Evolutionary conservation across 1,284 basidiomycete species (phyloP).

Genomic region (Peniophora sp.): DNA sequence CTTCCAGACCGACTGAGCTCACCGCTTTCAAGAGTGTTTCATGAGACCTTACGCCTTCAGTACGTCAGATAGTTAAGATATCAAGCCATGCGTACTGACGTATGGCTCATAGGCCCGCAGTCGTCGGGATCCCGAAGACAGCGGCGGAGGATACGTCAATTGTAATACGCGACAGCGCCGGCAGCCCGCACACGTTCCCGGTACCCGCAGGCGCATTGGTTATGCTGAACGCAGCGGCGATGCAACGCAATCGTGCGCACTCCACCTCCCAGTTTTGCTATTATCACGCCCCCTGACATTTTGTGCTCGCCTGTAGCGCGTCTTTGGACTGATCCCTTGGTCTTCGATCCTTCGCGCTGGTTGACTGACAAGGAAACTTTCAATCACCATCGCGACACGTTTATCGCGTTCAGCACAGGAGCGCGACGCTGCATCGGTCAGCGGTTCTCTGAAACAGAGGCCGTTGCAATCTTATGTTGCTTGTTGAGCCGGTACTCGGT

Average conservation of each 20-base stretch:
- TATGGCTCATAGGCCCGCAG: conserved; percentile 26
- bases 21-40: conserved; percentile 33
- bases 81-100: neutral
- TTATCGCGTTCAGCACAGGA: conserved; percentile 31
- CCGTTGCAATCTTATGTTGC: neutral
- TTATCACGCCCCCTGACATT: neutral
- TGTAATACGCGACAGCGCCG: conserved; percentile 26
- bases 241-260: conserved; percentile 32
- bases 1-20: neutral
- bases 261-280: neutral
- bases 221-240: conserved; percentile 30
- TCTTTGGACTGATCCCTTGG: conserved; percentile 31
- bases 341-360: conserved; percentile 33
- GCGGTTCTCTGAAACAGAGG: conserved; percentile 17
- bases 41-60: conserved; percentile 55
- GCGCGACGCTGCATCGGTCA: conserved; percentile 33
- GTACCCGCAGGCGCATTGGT: conserved; percentile 39
- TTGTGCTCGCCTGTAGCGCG: conserved; percentile 23
- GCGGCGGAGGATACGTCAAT: conserved; percentile 40
- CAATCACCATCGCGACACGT: conserved; percentile 23
- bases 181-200: conserved; percentile 30
- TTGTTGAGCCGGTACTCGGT: neutral
- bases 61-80: conserved; percentile 15
- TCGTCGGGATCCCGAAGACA: conserved; percentile 39
- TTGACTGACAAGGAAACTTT: conserved; percentile 21